Base-by-base conservation (phyloP, 2,329 filamentous ascomycete genomes). In the Fusarium sacchari region DNA sequence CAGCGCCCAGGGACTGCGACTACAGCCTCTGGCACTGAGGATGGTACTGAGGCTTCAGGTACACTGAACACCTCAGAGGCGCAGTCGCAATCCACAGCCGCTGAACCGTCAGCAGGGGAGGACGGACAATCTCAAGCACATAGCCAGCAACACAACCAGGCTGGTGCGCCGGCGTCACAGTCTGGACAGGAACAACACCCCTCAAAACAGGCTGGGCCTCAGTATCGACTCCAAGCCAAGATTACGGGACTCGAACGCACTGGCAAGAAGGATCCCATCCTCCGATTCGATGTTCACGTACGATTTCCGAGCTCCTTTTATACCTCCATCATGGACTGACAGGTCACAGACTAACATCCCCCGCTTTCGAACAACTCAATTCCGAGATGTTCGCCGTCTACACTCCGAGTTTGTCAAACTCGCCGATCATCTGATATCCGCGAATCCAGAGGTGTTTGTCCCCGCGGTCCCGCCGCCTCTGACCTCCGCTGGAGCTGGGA, bases 241-340 rank as follows among this genome's bases (percentile, higher is more conserved):
- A 95, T 99, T 72, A 98, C 95, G 2, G 95, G 93, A 5, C 86
- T 99, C 53, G 96, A 99, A 84, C 89, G 96, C 67, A 96, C 94
- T 8, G 95, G 95, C 69, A 95, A 97, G 83, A 99, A 98, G 83
- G 96, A 99, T 79, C 95, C 95, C 2, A 95, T 98, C 74, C 84
- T 99, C 69, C 91, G 94, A 77, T 99, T 99, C 81, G 96, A 99
- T 84, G 94, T 98, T 72, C 94, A 99, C 84, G 96, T 98, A 91
- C 42, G 78, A 76, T 59, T 42, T 32, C 37, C 34, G 28, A 12
- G n/a, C 8, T 24, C n/a, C 58, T 20, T 52, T 59, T 13, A 13
- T 40, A 28, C 17, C 20, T 40, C 15, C 22, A 49, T 24, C 53
- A 34, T 49, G n/a, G 32, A 62, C 78, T 82, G 71, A 81, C 77